Percentiles rank a stretch among this genome's conserved stretches.
phyloP scores from a whole-genome alignment of 805 yeast genomes.

The Diddensiella transvaalensis region DNA sequence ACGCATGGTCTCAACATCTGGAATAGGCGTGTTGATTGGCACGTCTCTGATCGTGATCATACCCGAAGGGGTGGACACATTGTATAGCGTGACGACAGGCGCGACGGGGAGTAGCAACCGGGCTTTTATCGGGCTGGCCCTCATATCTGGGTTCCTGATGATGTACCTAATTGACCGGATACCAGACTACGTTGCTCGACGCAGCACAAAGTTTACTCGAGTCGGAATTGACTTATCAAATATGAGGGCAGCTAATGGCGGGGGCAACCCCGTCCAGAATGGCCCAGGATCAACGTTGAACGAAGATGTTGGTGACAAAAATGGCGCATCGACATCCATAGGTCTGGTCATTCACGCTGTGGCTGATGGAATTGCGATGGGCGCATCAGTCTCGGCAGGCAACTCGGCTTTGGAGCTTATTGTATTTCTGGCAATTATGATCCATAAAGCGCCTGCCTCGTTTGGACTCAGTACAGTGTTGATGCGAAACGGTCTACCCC shows the following conservation, averaged over 20 bases:
- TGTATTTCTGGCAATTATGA: conserved; percentile 57
- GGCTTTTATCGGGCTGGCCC: conserved; percentile 43
- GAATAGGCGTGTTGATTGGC: conserved; percentile 59
- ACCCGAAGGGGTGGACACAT: conserved; percentile 60
- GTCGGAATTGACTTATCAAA: conserved; percentile 29
- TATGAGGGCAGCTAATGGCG: conserved; percentile 22
- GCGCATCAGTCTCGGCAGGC: conserved; percentile 49
- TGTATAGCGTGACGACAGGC: conserved; percentile 27
- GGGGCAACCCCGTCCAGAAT: conserved; percentile 1
- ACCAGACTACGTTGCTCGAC: conserved; percentile 20
- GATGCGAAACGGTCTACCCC: conserved; percentile 37
- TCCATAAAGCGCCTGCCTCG: conserved; percentile 74
- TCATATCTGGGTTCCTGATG: conserved; percentile 51
- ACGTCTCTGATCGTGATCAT: conserved; percentile 56
- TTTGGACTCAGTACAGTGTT: conserved; percentile 62
- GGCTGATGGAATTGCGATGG: conserved; percentile 72
- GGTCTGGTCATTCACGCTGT: conserved; percentile 65
- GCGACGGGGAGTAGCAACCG: conserved; percentile 12
- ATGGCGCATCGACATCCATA: conserved; percentile 47
- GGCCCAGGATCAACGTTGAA: too few species aligned
- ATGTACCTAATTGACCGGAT: conserved; percentile 51
- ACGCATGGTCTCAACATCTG: conserved; percentile 45
- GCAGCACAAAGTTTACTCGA: conserved; percentile 13
- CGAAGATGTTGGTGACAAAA: conserved; percentile 2
- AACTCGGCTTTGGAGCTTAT: conserved; percentile 39